Percentiles rank a stretch among this genome's conserved stretches.
phyloP scores from a whole-genome alignment of 768 basidiomycete species.

The Podaxis pistillaris region DNA sequence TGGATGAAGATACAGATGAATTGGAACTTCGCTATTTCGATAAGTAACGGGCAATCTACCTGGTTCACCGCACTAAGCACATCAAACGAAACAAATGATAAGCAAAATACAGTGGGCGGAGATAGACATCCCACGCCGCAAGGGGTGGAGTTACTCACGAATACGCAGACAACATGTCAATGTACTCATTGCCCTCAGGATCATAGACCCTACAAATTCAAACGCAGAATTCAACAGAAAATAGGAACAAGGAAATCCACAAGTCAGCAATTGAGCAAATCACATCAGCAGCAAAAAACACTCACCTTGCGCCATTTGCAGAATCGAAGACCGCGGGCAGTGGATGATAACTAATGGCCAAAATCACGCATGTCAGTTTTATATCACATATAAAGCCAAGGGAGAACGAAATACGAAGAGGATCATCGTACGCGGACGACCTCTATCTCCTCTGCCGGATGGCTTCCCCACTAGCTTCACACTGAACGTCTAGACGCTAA shows the following conservation, averaged over 20 bases:
- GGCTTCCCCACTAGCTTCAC: not conserved
- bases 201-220: slow-evolving; percentile 71
- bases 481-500: slow-evolving; percentile 7
- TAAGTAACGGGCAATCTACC: slow-evolving; percentile 37
- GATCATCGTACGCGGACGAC: slow-evolving; percentile 11
- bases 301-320: slow-evolving; percentile 87
- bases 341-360: slow-evolving; percentile 84
- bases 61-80: slow-evolving; percentile 61
- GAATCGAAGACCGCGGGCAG: slow-evolving; percentile 92
- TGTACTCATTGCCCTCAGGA: slow-evolving; percentile 92
- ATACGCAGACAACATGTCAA: slow-evolving; percentile 98
- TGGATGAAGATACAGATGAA: not conserved
- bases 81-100: slow-evolving; percentile 6
- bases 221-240: not conserved
- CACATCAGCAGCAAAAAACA: slow-evolving; percentile 36
- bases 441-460: not conserved
- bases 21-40: slow-evolving; percentile 6
- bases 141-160: slow-evolving; percentile 56
- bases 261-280: slow-evolving; percentile 3
- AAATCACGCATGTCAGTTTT: slow-evolving; percentile 40
- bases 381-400: slow-evolving; percentile 19
- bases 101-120: not conserved
- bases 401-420: slow-evolving; percentile 23
- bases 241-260: slow-evolving; percentile 16
- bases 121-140: not conserved